Percentiles rank a stretch among this genome's conserved stretches.
Evolutionary conservation across 1,284 basidiomycete species (phyloP).

Genomic region (Vanrija sp.): DNA sequence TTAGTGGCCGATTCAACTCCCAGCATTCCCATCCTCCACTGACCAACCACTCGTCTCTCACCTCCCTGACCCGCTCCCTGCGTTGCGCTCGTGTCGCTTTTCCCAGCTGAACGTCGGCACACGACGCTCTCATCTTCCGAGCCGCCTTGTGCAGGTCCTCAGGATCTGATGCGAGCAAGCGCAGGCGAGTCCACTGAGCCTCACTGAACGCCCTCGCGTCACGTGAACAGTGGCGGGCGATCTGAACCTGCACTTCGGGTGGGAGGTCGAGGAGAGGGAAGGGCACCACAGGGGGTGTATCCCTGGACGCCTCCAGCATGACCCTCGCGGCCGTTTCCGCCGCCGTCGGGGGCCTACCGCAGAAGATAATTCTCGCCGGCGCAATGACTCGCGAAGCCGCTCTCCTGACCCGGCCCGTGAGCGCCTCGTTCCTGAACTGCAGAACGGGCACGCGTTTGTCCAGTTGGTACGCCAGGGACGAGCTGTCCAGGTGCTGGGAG

Average conservation of each 20-base stretch:
- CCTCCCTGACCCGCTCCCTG: slow-evolving; percentile 3
- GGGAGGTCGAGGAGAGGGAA: slow-evolving; percentile 42
- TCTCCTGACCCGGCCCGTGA: slow-evolving; percentile 25
- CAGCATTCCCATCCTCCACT: slow-evolving; percentile 36
- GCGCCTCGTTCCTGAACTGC: slow-evolving; percentile 32
- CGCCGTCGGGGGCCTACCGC: slow-evolving; percentile 21
- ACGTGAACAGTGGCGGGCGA: slow-evolving; percentile 29
- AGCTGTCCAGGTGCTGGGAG: too few relatives aligned
- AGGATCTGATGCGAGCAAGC: slow-evolving; percentile 26
- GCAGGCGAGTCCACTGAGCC: slow-evolving; percentile 31
- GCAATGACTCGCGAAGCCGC: slow-evolving; percentile 25
- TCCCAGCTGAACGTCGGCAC: not conserved
- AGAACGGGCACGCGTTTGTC: slow-evolving; percentile 27
- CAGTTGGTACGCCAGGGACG: slow-evolving; percentile 14
- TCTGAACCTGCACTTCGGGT: slow-evolving; percentile 32
- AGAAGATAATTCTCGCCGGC: slow-evolving; percentile 35
- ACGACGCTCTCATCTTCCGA: slow-evolving; percentile 3
- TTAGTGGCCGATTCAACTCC: slow-evolving; percentile 21
- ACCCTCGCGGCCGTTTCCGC: slow-evolving; percentile 18
- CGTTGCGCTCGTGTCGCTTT: slow-evolving; percentile 11
- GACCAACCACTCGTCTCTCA: slow-evolving; percentile 32
- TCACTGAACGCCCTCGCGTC: slow-evolving; percentile 36
- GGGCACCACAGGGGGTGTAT: not conserved
- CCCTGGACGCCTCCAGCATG: slow-evolving; percentile 4
- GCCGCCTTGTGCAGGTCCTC: slow-evolving; percentile 12